Conservation (phyloP, 1,139 yeast species). For the Lodderomyces margitis region DNA sequence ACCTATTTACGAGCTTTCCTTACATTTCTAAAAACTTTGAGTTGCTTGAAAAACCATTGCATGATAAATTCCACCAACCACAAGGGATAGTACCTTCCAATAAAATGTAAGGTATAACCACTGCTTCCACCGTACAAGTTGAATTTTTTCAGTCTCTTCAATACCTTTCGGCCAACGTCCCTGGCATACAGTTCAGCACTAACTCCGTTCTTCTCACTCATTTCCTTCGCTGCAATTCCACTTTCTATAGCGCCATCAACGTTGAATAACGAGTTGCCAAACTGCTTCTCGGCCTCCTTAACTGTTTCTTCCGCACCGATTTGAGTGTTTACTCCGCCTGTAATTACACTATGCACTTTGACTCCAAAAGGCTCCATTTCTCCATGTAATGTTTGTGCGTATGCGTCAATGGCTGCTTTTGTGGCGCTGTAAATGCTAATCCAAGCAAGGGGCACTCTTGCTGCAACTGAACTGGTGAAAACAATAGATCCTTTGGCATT, state of each 20-base stretch:
- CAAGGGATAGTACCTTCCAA: conserved; percentile 27
- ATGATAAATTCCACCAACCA: conserved; percentile 27
- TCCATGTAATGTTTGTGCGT: conserved; percentile 58
- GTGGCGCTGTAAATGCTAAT: conserved; percentile 32
- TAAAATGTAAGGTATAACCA: conserved; percentile 23
- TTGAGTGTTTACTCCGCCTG: conserved; percentile 42
- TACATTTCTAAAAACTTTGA: conserved; percentile 18
- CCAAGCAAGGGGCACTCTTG: conserved; percentile 38
- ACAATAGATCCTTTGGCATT: conserved; percentile 35
- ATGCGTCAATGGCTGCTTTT: conserved; percentile 71
- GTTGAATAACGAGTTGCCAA: conserved; percentile 21
- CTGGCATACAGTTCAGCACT: conserved; percentile 30
- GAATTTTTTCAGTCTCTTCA: conserved; percentile 23
- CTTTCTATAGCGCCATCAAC: conserved; percentile 32
- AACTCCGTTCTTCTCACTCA: conserved; percentile 27
- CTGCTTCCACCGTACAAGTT: conserved; percentile 29
- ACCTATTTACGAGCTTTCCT: conserved; percentile 1
- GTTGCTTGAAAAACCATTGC: conserved; percentile 29
- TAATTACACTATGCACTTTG: conserved; percentile 35
- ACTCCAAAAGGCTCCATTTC: conserved; percentile 52
- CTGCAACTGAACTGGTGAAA: conserved; percentile 38
- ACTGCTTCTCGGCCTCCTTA: conserved; percentile 2
- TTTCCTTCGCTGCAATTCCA: conserved; percentile 19
- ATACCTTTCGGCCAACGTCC: conserved; percentile 24
- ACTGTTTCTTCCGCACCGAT: conserved; percentile 21